These are phyloP conservation scores for Plasmopara muralis DNA, from an alignment of 352 stramenopile genomes.

Conservation along the genomic window DNA sequence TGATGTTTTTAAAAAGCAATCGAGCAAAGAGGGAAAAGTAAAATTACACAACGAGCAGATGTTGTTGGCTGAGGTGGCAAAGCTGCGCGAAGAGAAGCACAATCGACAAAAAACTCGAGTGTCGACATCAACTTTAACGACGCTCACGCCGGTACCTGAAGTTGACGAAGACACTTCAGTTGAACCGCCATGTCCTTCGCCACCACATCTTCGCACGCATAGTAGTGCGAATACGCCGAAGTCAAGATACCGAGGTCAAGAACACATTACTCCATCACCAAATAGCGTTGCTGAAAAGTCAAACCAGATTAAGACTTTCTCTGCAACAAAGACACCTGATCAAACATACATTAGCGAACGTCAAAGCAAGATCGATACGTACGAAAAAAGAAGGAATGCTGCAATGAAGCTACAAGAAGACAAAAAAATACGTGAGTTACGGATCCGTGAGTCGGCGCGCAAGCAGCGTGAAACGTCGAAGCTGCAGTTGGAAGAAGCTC, in stretches of 20 bases:
- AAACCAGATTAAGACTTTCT: constrained; percentile 14
- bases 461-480: constrained; percentile 62
- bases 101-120: constrained; percentile 16
- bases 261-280: constrained; percentile 15
- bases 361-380: constrained; percentile 26
- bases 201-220: constrained; percentile 19
- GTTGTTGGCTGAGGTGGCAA: constrained; percentile 7
- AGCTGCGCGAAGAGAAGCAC: constrained; percentile 22
- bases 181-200: constrained; percentile 20
- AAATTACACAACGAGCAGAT: constrained; percentile 16
- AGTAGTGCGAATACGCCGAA: constrained; percentile 22
- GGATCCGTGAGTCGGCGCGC: constrained; percentile 47
- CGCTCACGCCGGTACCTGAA: constrained; percentile 39
- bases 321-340: constrained; percentile 17
- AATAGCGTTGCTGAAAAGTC: constrained; percentile 23
- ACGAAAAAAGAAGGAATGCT: constrained; percentile 52
- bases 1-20: constrained; percentile 5
- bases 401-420: constrained; percentile 65
- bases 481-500: constrained; percentile 53
- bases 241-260: constrained; percentile 3
- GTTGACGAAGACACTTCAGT: constrained; percentile 41
- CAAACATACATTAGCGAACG: constrained; percentile 15
- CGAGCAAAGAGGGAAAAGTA: constrained; percentile 10
- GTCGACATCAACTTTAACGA: constrained; percentile 29
- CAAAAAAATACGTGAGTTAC: constrained; percentile 57